Conservation (phyloP, 768 basidiomycete species). For the Amanita pseudoporphyria region DNA sequence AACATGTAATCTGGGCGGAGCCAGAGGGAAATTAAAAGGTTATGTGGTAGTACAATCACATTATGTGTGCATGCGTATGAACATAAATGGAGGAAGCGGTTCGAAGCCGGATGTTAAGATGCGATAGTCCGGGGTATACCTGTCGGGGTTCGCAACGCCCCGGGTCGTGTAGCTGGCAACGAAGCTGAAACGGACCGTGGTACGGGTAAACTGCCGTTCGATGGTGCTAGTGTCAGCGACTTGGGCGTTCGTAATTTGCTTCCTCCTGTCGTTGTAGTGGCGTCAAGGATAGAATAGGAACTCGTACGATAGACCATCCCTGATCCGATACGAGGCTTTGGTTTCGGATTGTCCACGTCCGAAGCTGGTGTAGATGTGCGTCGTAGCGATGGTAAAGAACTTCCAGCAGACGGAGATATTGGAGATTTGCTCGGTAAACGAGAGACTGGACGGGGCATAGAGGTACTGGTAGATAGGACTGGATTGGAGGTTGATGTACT, state of each 20-base stretch:
- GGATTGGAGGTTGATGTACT: slow-evolving; percentile 1
- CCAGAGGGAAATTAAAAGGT: not conserved
- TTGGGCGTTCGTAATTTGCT: slow-evolving; percentile 4
- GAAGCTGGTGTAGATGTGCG: slow-evolving; percentile 6
- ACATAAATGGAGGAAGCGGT: not conserved
- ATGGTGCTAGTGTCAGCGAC: slow-evolving; percentile 2
- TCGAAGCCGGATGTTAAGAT: too few relatives aligned
- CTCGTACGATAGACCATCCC: slow-evolving; percentile 57
- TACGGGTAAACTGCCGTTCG: not conserved
- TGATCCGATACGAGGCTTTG: slow-evolving; percentile 53
- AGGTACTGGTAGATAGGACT: not conserved
- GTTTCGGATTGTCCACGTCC: slow-evolving; percentile 17
- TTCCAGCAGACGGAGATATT: slow-evolving; percentile 5
- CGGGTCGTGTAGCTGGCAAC: not conserved
- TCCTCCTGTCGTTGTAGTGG: not conserved
- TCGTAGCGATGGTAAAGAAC: slow-evolving; percentile 3
- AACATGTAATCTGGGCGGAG: not conserved
- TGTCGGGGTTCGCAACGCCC: not conserved
- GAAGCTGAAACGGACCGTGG: slow-evolving; percentile 1
- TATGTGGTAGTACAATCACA: not conserved
- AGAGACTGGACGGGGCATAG: slow-evolving; percentile 2
- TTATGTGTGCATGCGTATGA: not conserved
- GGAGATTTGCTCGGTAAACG: slow-evolving; percentile 6
- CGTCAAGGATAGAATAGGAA: slow-evolving; percentile 10
- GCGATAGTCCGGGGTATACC: slow-evolving; percentile 2